phyloP scores from a whole-genome alignment of 352 stramenopile genomes.

The Pythium inflatum region DNA sequence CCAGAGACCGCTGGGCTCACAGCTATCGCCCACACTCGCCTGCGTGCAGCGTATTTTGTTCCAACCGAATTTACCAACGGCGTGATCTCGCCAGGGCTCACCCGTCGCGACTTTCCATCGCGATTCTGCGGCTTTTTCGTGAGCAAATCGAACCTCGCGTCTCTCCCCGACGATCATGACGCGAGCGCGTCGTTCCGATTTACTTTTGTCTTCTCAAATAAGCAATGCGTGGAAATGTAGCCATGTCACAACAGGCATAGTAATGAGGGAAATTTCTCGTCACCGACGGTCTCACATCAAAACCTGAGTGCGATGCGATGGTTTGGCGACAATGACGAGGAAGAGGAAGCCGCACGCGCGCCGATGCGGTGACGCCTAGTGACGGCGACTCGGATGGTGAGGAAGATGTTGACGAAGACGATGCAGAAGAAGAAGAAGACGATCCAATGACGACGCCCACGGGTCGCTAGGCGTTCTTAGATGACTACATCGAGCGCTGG shows the following conservation, averaged over 20 bases:
- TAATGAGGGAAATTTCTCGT: not conserved
- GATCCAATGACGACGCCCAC: not conserved
- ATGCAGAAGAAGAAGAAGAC: not conserved
- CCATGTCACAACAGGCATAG: constrained; percentile 3
- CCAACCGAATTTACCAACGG: not conserved
- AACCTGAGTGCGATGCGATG: not conserved
- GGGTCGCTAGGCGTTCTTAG: not conserved
- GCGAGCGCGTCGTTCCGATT: no score
- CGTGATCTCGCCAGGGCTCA: constrained; percentile 2
- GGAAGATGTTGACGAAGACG: not conserved
- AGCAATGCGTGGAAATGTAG: not conserved
- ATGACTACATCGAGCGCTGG: not conserved
- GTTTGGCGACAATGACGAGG: not conserved
- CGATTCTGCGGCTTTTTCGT: constrained; percentile 1
- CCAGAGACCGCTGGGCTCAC: not conserved
- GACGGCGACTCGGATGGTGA: not conserved
- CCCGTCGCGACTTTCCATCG: not conserved
- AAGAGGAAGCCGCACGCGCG: no score
- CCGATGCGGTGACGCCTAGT: no score
- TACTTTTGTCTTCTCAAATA: no score
- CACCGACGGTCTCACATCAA: not conserved
- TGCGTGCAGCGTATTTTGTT: not conserved
- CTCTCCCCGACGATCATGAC: not conserved
- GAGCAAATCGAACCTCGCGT: not conserved
- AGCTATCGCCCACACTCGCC: not conserved